Evolutionary conservation across 805 yeast genomes (phyloP).

Genomic region (Yarrowia sp.): DNA sequence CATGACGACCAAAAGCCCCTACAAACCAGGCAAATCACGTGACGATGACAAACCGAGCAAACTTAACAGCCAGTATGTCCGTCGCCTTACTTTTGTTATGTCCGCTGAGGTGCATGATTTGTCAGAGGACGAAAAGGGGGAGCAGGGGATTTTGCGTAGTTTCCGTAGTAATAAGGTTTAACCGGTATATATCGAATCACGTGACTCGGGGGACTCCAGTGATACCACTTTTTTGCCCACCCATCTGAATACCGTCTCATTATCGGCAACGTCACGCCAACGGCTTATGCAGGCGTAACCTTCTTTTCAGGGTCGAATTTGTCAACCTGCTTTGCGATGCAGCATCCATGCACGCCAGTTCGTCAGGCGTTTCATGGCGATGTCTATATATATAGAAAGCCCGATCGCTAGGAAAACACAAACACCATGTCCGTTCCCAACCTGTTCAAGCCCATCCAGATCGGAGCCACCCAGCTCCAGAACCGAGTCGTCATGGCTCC

Average conservation of each 20-base stretch:
- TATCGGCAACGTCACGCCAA: neutral
- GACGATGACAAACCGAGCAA: neutral
- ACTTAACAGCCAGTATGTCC: neutral
- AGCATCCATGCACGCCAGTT: neutral
- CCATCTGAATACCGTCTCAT: too few species aligned
- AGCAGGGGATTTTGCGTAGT: neutral
- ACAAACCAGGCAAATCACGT: neutral
- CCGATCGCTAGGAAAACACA: neutral
- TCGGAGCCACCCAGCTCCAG: conserved; percentile 34
- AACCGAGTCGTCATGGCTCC: conserved; percentile 53
- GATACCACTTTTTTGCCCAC: neutral
- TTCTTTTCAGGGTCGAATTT: neutral
- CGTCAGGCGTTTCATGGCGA: neutral
- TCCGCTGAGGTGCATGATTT: conserved; percentile 14
- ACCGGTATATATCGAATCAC: neutral
- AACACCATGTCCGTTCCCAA: neutral
- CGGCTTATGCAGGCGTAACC: neutral
- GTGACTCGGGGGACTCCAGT: too few species aligned
- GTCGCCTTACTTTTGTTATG: neutral
- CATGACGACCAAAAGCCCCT: too few species aligned
- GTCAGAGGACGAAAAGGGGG: neutral
- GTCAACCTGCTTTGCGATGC: conserved; percentile 1
- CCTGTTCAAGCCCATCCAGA: conserved; percentile 36
- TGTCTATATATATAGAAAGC: neutral
- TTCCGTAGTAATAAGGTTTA: neutral